Base-by-base conservation (phyloP, 495 filamentous ascomycete genomes). In the Lentithecium fluviatile region DNA sequence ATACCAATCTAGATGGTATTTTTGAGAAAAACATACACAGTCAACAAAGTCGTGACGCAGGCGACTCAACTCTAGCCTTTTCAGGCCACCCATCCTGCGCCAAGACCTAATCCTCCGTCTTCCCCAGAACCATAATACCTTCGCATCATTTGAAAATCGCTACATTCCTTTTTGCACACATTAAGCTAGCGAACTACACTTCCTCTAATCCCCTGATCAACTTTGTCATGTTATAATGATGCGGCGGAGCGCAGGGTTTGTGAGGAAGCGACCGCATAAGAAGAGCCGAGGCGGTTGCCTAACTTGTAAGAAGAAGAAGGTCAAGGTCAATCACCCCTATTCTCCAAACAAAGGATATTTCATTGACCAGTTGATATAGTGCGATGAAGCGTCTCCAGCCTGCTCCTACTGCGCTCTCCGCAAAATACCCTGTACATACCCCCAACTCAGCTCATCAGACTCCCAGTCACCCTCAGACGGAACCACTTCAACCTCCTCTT, bases 231-330 rank as follows among this genome's bases (percentile, higher is more conserved):
- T 37, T 23, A 36, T 43, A 59, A 73, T 63, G 60, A 17, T 38
- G 13, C 52, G 60, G 2, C 52, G 60, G 42, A 32, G 45, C 11
- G 10, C 61, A 10, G 56, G 47, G 3, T 64, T 58, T 36, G 42
- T 64, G 8, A 58, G 48, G 15, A 64, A 64, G 29, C 23, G 45
- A 21, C 61, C 61, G 29, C 61, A 64, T 40, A 45, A 24, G 42
- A 64, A 64, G 40, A 58, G 54, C 10, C 51, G 49, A 54, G 48
- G 54, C n/a, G 61, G 61, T 2, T 64, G 61, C 43, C 11, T 34
- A 34, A 58, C 46, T 13, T 64, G 61, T 25, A 64, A 59, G 37
- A 32, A 34, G 13, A 64, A 64, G 43, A 64, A 59, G 54, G 55
- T 64, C 11, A 64, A 64, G 43, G 61, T 64, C 45, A 11, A 23